Percentiles rank a stretch among this genome's conserved stretches.
These are phyloP conservation scores for Fusarium bulbicola DNA, from an alignment of 2,329 filamentous ascomycete species.

Conservation along the genomic window DNA sequence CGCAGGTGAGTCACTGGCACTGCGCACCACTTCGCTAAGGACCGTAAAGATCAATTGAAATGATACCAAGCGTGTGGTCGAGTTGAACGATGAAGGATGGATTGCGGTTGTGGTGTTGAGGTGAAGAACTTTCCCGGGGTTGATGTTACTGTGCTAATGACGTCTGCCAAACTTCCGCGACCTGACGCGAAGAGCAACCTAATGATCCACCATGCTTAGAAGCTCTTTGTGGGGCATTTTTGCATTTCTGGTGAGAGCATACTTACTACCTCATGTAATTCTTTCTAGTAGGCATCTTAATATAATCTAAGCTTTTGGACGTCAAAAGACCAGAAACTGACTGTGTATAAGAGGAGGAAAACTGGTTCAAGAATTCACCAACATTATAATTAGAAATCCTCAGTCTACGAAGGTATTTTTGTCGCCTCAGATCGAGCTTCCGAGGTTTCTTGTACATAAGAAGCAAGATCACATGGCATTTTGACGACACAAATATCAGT, in stretches of 20 bases:
- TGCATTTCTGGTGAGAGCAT: neutral
- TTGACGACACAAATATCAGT: neutral
- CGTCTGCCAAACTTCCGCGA: constrained; percentile 37
- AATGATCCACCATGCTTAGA: neutral
- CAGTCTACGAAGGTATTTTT: neutral
- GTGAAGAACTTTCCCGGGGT: constrained; percentile 31
- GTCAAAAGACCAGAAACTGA: neutral
- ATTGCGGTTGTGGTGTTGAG: constrained; percentile 11
- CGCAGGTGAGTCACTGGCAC: neutral
- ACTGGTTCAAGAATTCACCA: neutral
- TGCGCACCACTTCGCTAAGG: constrained; percentile 11
- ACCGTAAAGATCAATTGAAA: neutral
- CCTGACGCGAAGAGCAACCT: constrained; percentile 1
- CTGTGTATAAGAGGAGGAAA: neutral
- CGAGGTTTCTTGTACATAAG: neutral
- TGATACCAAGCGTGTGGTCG: neutral
- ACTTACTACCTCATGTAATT: neutral
- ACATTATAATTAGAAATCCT: neutral
- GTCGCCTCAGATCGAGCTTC: neutral
- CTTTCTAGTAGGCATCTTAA: neutral
- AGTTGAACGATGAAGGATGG: constrained; percentile 21
- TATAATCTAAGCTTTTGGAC: neutral
- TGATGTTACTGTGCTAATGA: constrained; percentile 31
- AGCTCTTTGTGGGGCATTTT: constrained; percentile 4
- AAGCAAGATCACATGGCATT: neutral